A percentile compares a stretch with the other conserved stretches of the same genome.
Conservation (phyloP, 805 yeast genomes). For the Saccharomycopsis javanensis region DNA sequence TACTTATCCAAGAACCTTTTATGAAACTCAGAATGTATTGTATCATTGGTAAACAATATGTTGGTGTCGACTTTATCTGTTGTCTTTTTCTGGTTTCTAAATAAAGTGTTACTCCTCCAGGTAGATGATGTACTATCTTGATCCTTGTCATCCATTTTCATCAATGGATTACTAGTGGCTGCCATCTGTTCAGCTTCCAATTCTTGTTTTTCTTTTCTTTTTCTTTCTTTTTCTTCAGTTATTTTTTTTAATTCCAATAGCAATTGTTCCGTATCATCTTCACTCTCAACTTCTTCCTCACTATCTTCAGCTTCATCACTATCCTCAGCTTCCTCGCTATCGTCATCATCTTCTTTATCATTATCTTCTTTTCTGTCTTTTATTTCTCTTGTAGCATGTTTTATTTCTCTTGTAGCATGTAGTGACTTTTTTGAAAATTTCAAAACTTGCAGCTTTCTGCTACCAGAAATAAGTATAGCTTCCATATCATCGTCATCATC, state of each 20-base stretch:
- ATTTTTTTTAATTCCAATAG: conserved; percentile 3
- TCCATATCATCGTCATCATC: not conserved
- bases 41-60: conserved; percentile 7
- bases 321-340: not conserved
- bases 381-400: not conserved
- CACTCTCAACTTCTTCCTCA: no score
- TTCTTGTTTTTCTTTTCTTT: not conserved
- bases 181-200: conserved; percentile 5
- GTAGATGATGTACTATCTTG: not conserved
- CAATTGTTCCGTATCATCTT: conserved; percentile 17
- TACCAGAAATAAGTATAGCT: not conserved
- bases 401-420: not conserved
- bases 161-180: conserved; percentile 11
- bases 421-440: not conserved
- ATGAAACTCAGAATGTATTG: conserved; percentile 13
- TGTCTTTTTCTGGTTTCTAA: conserved; percentile 8
- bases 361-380: not conserved
- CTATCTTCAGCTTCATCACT: conserved; percentile 1
- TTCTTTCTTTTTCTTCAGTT: not conserved
- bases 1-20: conserved; percentile 10
- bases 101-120: conserved; percentile 5
- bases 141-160: not conserved
- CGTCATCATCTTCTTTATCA: not conserved
- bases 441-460: not conserved
- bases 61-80: not conserved